Percentiles rank a stretch among this genome's conserved stretches.
These are phyloP conservation scores for Penicillium steckii DNA, from an alignment of 495 filamentous ascomycete species.

Conservation along the genomic window DNA sequence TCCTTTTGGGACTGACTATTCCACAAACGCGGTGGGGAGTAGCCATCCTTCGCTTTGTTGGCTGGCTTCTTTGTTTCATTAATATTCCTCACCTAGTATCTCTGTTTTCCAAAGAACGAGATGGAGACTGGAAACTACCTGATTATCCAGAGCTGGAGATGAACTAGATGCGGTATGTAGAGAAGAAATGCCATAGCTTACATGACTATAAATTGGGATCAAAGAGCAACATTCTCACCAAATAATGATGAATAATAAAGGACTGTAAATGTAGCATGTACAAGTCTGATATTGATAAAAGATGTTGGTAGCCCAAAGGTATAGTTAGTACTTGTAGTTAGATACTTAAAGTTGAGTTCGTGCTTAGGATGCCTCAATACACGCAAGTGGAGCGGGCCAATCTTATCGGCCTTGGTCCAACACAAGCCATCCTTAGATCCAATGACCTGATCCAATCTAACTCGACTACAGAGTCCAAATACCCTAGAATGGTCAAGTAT, in stretches of 20 bases:
- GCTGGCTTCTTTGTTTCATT: conserved; percentile 16
- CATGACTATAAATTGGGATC: not conserved
- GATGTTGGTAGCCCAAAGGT: too few relatives aligned
- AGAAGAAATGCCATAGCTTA: not conserved
- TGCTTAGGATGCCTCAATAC: not conserved
- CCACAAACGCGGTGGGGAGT: conserved; percentile 27
- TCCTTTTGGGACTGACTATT: conserved; percentile 10
- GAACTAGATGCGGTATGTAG: not conserved
- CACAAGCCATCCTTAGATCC: too few relatives aligned
- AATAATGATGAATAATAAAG: too few relatives aligned
- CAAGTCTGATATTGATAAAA: too few relatives aligned
- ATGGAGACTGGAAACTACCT: conserved; percentile 27
- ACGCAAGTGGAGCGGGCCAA: not conserved
- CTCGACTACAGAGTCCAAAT: too few relatives aligned
- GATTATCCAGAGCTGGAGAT: conserved; percentile 20
- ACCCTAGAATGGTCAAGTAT: too few relatives aligned
- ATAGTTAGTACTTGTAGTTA: too few relatives aligned
- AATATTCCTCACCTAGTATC: conserved; percentile 22
- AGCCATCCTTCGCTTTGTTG: conserved; percentile 21
- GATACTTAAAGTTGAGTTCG: too few relatives aligned
- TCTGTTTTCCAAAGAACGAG: conserved; percentile 14
- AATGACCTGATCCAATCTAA: too few relatives aligned
- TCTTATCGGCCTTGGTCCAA: not conserved
- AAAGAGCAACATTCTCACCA: too few relatives aligned
- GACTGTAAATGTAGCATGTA: too few relatives aligned